A percentile compares a stretch with the other conserved stretches of the same genome.
Conservation (phyloP, 768 basidiomycete species). For the Termitomyces sp. region DNA sequence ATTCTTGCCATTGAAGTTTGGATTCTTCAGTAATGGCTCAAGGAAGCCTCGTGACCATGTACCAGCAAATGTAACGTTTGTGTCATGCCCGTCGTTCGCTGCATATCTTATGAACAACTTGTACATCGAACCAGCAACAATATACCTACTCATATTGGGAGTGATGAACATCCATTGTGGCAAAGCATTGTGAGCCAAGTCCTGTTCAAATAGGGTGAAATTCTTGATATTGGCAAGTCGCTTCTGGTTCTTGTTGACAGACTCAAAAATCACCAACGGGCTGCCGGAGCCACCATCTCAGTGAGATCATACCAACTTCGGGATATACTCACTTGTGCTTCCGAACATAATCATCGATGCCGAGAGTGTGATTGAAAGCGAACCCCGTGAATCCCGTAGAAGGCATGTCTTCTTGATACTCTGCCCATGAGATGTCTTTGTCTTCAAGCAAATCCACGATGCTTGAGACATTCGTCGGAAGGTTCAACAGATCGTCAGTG, state of each 20-base stretch:
- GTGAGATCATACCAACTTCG: no score
- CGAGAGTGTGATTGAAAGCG: no score
- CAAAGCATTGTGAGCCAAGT: constrained; percentile 44
- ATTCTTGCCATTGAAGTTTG: constrained; percentile 47
- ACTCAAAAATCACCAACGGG: constrained; percentile 49
- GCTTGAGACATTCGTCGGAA: constrained; percentile 50
- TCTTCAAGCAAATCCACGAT: constrained; percentile 59
- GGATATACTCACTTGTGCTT: constrained; percentile 25
- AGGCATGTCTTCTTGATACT: constrained; percentile 61
- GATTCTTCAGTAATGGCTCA: constrained; percentile 43
- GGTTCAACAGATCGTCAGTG: constrained; percentile 33
- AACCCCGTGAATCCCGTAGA: constrained; percentile 42
- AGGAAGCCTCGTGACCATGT: constrained; percentile 50
- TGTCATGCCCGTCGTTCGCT: constrained; percentile 60
- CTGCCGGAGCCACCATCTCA: constrained; percentile 5
- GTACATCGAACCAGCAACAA: background rate
- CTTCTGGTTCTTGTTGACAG: constrained; percentile 35
- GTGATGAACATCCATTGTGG: constrained; percentile 64
- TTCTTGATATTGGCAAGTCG: constrained; percentile 48
- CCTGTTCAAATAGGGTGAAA: constrained; percentile 60
- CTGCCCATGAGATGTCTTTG: constrained; percentile 55
- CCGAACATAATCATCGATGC: constrained; percentile 25
- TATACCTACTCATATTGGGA: constrained; percentile 44
- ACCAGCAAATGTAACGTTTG: constrained; percentile 42
- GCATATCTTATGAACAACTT: constrained; percentile 4